Conservation (phyloP, 441 rosid genomes). For the Gossypium schwendimanii region DNA sequence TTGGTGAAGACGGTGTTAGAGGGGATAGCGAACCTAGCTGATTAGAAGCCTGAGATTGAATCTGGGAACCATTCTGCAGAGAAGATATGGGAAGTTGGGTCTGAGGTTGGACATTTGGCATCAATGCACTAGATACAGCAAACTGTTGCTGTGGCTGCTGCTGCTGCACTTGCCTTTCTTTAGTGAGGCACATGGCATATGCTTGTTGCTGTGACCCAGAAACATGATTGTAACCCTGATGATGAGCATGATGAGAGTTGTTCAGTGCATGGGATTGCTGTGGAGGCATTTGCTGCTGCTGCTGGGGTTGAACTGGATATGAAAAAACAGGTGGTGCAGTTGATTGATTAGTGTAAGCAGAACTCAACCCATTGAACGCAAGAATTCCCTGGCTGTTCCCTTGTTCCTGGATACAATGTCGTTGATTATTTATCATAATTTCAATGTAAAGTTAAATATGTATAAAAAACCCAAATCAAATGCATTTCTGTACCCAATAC, state of each 20-base stretch:
- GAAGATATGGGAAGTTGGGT: constrained; percentile 66
- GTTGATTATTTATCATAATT: background rate
- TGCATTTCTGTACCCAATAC: background rate
- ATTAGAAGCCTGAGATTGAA: constrained; percentile 57
- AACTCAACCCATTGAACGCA: constrained; percentile 58
- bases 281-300: constrained; percentile 64
- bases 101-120: constrained; percentile 60
- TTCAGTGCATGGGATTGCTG: constrained; percentile 58
- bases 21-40: constrained; percentile 53
- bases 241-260: constrained; percentile 55
- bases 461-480: background rate
- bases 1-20: constrained; percentile 45
- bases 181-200: constrained; percentile 51
- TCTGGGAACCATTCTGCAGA: constrained; percentile 57
- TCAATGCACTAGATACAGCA: constrained; percentile 49
- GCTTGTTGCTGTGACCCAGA: constrained; percentile 67
- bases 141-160: constrained; percentile 45
- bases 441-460: background rate
- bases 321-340: constrained; percentile 56
- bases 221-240: constrained; percentile 60
- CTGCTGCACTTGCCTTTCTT: constrained; percentile 76
- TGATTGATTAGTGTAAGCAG: constrained; percentile 66
- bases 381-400: constrained; percentile 64
- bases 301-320: constrained; percentile 57
- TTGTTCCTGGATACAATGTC: constrained; percentile 54